These are phyloP conservation scores for Pleurotus eryngii DNA, from an alignment of 768 basidiomycete species.

Conservation along the genomic window DNA sequence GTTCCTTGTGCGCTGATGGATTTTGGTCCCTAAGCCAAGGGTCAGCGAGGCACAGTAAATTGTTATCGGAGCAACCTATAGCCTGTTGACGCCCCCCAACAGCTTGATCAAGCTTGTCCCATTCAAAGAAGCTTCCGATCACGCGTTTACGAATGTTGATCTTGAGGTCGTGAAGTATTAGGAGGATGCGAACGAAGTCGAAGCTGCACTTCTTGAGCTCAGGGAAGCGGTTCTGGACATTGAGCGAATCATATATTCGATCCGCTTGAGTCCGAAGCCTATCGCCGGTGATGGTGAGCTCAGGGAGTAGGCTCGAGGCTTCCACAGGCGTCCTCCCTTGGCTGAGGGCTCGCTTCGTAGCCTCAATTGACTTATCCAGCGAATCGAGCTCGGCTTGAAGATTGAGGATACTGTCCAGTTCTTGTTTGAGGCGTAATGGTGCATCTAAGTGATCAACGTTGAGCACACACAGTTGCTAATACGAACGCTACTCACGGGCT, in stretches of 20 bases:
- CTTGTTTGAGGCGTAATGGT: constrained; percentile 25
- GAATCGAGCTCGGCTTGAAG: constrained; percentile 24
- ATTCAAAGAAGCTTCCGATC: constrained; percentile 32
- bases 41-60: too few species aligned
- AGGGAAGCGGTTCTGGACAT: constrained; percentile 29
- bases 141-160: constrained; percentile 32
- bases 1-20: too few species aligned
- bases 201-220: constrained; percentile 23
- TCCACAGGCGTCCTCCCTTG: neutral
- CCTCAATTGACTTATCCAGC: constrained; percentile 20
- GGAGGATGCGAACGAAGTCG: constrained; percentile 24
- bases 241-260: constrained; percentile 28
- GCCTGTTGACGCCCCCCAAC: constrained; percentile 23
- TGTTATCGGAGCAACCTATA: too few species aligned
- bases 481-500: constrained; percentile 20
- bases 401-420: constrained; percentile 25
- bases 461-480: neutral
- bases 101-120: constrained; percentile 32
- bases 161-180: constrained; percentile 35
- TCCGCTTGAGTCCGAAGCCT: constrained; percentile 22
- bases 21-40: too few species aligned
- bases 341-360: constrained; percentile 7
- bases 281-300: constrained; percentile 18
- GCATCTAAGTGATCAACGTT: constrained; percentile 19
- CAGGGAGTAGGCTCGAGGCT: constrained; percentile 12